Base-by-base conservation (phyloP, 148 eudicot species). In the Dysphania ambrosioides region DNA sequence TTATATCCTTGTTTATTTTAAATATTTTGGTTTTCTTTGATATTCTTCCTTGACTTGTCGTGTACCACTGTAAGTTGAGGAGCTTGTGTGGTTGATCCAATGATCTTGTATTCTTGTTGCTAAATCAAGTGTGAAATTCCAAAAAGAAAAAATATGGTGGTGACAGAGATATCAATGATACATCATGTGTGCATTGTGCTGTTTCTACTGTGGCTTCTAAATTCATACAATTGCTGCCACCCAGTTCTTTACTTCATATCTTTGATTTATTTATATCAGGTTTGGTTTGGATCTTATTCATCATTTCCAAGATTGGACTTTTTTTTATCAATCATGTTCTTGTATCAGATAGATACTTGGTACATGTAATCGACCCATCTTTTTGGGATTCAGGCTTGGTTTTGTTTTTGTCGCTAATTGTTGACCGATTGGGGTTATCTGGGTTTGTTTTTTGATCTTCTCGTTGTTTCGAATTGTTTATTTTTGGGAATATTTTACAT, bases 111-210 rank as follows among this genome's bases (percentile, higher is more conserved):
- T 16, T 47, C n/a, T 47, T 44, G 19, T 10, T 44, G 1, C 16
- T 47, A 47, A n/a, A 16, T 4, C 5, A 47, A 2, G 16, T 4
- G 53, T 47, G 21, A 47, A 11, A 3, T 47, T 47, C 4, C 27
- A 59, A 27, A 21, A 51, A 18, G 18, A 23, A 16, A 38, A 60
- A 66, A 40, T 40, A 81, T 78, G 83, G 81, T 73, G 82, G 38
- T 88, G 13, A 70, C 78, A 19, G 96, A 90, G 77, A 82, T 75
- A 49, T 76, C 97, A 2, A 79, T 92, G 21, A 74, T 92, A 26
- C 94, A 92, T 78, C 94, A 92, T 79, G 86, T 90, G 64, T 73
- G 85, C 79, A 76, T 92, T 81, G 94, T 92, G 76, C 51, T 92
- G 41, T 7, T 86, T 42, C 24, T 85, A 68, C 72, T 89, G 5